A percentile compares a stretch with the other conserved stretches of the same genome.
These are phyloP conservation scores for Ganoderma resinaceum DNA, from an alignment of 1,284 basidiomycete species.

Conservation along the genomic window DNA sequence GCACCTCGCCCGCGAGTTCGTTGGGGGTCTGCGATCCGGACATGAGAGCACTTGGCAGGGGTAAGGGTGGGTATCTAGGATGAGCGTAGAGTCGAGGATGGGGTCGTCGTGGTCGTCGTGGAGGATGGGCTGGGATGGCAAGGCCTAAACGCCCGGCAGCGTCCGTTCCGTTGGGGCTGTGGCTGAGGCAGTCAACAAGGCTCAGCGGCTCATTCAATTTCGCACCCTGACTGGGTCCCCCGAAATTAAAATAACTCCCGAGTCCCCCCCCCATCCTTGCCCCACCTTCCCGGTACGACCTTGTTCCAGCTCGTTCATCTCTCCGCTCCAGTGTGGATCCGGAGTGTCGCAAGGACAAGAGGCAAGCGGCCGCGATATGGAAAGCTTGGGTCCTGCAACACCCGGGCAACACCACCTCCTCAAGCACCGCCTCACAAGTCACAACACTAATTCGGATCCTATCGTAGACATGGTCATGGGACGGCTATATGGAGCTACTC, in stretches of 20 bases:
- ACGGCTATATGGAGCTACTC: no score
- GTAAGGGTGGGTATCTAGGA: conserved; percentile 17
- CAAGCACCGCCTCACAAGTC: not conserved
- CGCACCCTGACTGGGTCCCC: not conserved
- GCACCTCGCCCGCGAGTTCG: conserved; percentile 32
- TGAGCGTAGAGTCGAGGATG: conserved; percentile 4
- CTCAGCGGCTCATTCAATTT: no score
- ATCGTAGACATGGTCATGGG: not conserved
- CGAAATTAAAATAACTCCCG: not conserved
- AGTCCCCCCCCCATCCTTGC: no score
- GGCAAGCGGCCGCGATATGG: conserved; percentile 1
- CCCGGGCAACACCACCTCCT: not conserved
- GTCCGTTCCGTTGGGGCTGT: conserved; percentile 9
- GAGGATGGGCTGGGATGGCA: no score
- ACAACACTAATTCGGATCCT: not conserved
- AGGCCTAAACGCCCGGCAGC: conserved; percentile 20
- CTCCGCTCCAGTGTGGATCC: not conserved
- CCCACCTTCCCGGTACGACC: not conserved
- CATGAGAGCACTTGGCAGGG: conserved; percentile 13
- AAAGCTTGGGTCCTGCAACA: not conserved
- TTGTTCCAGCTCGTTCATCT: not conserved
- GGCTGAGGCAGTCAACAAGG: not conserved
- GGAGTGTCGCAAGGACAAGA: not conserved
- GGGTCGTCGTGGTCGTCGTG: conserved; percentile 15
- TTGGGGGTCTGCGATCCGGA: conserved; percentile 29